phyloP scores from a whole-genome alignment of 306 rosid genomes.

The Cucumis melo region DNA sequence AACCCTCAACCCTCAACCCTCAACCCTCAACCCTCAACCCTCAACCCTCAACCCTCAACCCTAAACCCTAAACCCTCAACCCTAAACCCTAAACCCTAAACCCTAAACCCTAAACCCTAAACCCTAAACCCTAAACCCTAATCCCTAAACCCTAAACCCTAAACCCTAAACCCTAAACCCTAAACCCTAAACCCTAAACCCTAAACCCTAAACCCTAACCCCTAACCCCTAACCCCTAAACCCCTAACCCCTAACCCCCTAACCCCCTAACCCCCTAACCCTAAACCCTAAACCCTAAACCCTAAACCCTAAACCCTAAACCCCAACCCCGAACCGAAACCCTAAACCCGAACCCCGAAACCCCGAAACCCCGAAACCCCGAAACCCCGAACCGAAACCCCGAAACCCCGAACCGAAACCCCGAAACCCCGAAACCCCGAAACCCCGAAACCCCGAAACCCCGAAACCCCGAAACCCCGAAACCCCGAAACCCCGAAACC shows the following conservation, averaged over 20 bases:
- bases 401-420: slow-evolving; percentile 1
- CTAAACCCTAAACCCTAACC: slow-evolving; percentile 7
- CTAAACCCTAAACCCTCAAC: not conserved
- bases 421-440: not conserved
- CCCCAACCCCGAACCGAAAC: not conserved
- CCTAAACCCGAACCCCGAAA: slow-evolving; percentile 12
- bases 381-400: not conserved
- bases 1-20: slow-evolving; percentile 5
- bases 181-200: not conserved
- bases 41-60: not conserved
- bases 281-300: slow-evolving; percentile 4
- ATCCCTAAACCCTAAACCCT: not conserved
- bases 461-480: no score
- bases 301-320: slow-evolving; percentile 3
- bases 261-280: not conserved
- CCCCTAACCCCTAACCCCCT: no score
- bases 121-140: not conserved
- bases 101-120: slow-evolving; percentile 1
- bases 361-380: slow-evolving; percentile 3
- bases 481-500: no score
- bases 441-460: slow-evolving; percentile 7
- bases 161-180: not conserved
- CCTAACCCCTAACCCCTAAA: not conserved
- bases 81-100: not conserved
- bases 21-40: not conserved